These are phyloP conservation scores for Coffea eugenioides DNA, from an alignment of 257 asterid species.

Conservation along the genomic window DNA sequence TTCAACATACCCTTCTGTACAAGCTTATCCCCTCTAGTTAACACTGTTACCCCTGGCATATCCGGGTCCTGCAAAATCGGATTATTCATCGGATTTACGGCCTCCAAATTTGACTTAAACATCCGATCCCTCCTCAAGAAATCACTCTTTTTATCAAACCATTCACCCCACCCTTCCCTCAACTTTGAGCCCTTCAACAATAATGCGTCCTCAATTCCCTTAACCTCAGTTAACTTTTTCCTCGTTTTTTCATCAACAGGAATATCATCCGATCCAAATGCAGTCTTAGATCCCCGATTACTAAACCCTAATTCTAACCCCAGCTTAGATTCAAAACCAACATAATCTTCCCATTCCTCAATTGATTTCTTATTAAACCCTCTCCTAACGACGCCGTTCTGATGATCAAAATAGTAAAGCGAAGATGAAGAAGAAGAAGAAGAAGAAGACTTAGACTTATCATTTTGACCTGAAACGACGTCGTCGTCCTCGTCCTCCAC, in stretches of 20 bases:
- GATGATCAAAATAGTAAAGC: conserved; percentile 60
- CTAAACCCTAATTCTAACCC: conserved; percentile 58
- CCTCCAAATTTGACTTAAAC: conserved; percentile 81
- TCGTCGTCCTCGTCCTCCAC: conserved; percentile 29
- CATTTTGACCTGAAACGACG: conserved; percentile 16
- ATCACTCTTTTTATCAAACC: conserved; percentile 94
- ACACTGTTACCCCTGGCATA: conserved; percentile 65
- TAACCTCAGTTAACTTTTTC: conserved; percentile 52
- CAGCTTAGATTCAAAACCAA: conserved; percentile 57
- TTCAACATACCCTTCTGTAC: conserved; percentile 56
- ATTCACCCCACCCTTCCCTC: conserved; percentile 98
- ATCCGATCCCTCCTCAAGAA: conserved; percentile 81
- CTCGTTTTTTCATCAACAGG: conserved; percentile 72
- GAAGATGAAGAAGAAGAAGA: conserved; percentile 38
- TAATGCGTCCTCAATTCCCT: conserved; percentile 70
- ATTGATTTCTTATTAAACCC: conserved; percentile 66
- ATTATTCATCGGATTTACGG: conserved; percentile 72
- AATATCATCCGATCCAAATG: conserved; percentile 82
- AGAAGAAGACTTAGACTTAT: conserved; percentile 23
- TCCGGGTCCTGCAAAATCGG: conserved; percentile 92
- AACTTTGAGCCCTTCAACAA: conserved; percentile 79
- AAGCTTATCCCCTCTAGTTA: conserved; percentile 80
- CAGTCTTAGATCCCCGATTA: conserved; percentile 33
- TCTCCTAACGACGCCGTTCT: conserved; percentile 67
- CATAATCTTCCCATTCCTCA: conserved; percentile 95